Evolutionary conservation across 345 rosid genomes (phyloP), one percentile per base, ranked within the genome.

Genomic region (Raphanus sativus): DNA sequence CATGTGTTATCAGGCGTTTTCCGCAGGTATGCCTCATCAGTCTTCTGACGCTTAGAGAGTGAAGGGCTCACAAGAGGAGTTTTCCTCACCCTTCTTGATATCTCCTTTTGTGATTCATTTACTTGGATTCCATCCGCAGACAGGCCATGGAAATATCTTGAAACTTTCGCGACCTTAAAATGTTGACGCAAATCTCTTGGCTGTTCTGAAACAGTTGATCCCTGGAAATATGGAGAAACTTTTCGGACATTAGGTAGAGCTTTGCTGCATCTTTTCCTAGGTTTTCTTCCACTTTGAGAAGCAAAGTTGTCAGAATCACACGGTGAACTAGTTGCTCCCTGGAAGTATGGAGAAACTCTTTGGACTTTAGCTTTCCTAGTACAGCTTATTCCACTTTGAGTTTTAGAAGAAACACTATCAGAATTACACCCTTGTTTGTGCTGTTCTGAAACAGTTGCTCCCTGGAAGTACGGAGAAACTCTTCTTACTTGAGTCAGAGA

Each of bases 21-120:
- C 65, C 90, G 80, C 61, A 50, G 10, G 73, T 91, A 89, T 7
- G 94, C 91, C 67, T 87, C 91, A 81, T 86, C 81, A 8, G 33
- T 76, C 85, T 83, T 89, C 76, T 87, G 73, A 38, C 70, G 62
- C 6, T 25, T 52, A 25, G 87, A 81, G 38, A 84, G 78, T 34
- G 34, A 33, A 78, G 67, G 62, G 40, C 80, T 78, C 11, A 61
- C 73, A 55, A 75, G 48, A 4, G 64, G 78, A 30, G 71, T 32
- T 33, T 55, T 78, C 67, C 74, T 77, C 55, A 40, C 63, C 62
- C 65, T 81, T 60, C 32, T 79, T 61, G 74, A 5, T 34, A 30
- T 73, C 70, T 67, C 38, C 15, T 28, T 28, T 69, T 40, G 64
- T 48, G 72, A 60, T 17, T 25, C 75, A 58, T 32, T 34, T 0